Percentiles rank a stretch among this genome's conserved stretches.
Evolutionary conservation across 2,329 filamentous ascomycete genomes (phyloP).

Genomic region (Trichoderma atrobrunneum): DNA sequence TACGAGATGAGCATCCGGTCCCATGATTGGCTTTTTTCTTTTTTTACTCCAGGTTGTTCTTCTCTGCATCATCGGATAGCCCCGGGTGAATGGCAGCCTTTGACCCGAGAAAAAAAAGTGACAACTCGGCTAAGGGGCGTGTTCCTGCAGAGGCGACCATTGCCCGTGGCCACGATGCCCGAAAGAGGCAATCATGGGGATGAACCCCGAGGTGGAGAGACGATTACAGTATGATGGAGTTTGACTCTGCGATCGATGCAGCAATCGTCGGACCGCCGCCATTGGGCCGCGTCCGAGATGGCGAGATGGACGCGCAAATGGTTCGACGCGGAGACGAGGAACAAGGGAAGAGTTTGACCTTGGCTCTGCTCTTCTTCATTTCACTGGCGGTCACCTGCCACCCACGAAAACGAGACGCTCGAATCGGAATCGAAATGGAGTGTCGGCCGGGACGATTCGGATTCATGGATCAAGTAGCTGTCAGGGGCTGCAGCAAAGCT

Average conservation of each 20-base stretch:
- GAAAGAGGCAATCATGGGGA: constrained; percentile 16
- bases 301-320: background rate
- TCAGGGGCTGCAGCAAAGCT: background rate
- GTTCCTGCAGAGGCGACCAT: constrained; percentile 16
- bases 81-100: background rate
- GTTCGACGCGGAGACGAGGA: background rate
- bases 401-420: constrained; percentile 16
- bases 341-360: background rate
- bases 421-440: constrained; percentile 18
- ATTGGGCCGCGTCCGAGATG: background rate
- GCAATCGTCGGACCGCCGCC: background rate
- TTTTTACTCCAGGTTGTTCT: background rate
- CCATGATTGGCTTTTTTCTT: background rate
- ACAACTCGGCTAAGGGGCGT: background rate
- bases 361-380: background rate
- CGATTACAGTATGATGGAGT: background rate
- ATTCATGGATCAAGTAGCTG: background rate
- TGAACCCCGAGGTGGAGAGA: background rate
- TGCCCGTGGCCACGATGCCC: background rate
- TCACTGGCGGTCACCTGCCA: constrained; percentile 12
- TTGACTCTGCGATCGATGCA: background rate
- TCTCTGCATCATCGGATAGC: background rate
- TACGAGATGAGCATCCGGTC: constrained; percentile 16
- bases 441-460: constrained; percentile 19
- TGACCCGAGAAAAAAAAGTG: background rate